Conservation (phyloP, 495 filamentous ascomycete genomes). For the Penicillium coffeae region DNA sequence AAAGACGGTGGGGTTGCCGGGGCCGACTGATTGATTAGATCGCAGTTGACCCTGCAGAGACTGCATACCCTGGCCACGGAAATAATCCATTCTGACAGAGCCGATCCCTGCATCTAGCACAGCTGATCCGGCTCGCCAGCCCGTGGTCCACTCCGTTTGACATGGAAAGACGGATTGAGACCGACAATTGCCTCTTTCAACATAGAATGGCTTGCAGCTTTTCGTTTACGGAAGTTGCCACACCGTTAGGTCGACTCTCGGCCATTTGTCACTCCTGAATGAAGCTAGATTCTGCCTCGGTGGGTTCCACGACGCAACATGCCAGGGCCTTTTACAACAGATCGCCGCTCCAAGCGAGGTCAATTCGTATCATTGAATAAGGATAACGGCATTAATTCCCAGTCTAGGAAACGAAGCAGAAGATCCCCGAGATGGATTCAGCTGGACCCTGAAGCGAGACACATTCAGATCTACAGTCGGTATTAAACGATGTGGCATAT, state of each 20-base stretch:
- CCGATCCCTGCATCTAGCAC: not conserved
- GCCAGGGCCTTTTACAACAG: no score
- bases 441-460: not conserved
- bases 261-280: no score
- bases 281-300: no score
- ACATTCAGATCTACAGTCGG: no score
- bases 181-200: not conserved
- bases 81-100: not conserved
- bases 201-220: not conserved
- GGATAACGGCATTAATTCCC: not conserved
- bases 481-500: no score
- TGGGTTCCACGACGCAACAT: no score
- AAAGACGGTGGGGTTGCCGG: no score
- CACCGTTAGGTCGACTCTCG: no score
- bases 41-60: no score
- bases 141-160: not conserved
- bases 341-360: not conserved
- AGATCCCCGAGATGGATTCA: not conserved
- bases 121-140: not conserved
- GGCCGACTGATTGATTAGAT: slow-evolving; percentile 1
- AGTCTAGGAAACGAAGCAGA: not conserved
- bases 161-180: not conserved
- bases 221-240: not conserved
- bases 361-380: not conserved
- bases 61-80: not conserved